Base-by-base conservation (phyloP, 805 yeast genomes). In the Monosporozyma aerobia region DNA sequence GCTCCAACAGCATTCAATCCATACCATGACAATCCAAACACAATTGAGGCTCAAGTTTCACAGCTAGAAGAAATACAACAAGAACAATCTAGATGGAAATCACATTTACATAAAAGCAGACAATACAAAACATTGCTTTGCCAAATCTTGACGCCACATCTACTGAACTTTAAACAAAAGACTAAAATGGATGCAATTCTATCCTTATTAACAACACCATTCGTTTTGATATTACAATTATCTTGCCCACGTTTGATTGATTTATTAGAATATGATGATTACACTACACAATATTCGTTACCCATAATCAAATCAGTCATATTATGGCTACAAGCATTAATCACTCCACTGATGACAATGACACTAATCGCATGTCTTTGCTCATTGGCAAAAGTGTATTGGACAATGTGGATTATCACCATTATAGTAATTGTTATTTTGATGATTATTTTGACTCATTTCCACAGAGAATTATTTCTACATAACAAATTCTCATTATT, bases 221-320 rank as follows among this genome's bases (percentile, higher is more conserved):
- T 69, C 25, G 64, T 71, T 1, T 52, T 72, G 2, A 9, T 69
- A 1, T 55, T 73, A 5, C 63, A 69, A 46, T 43, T 72, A 11
- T 67, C 74, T 11, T 63, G 74, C 39, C 77, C 77, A 1, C 56
- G 60, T 37, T 54, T 59, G 22, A 61, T 60, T 13, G 59, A 63
- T n/a, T 49, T 63, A 9, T 27, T 60, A 7, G 64, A 63, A 10
- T 66, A 59, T 46, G 63, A 63, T 40, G 62, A 62, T 40, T 60
- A 60, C 13, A 47, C 54, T 2, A 51, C 57, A n/a, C 58, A 63
- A 9, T 61, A 59, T 43, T 10, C 55, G 3, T 49, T 63, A 8
- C 53, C 64, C 32, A 55, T 53, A 10, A 48, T 54, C 11, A 63
- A 58, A 2, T 53, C 64, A 30, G 8, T 55, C 1, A 51, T 70